Evolutionary conservation across 305 asterid species (phyloP).

Genomic region (Rubia occidens): DNA sequence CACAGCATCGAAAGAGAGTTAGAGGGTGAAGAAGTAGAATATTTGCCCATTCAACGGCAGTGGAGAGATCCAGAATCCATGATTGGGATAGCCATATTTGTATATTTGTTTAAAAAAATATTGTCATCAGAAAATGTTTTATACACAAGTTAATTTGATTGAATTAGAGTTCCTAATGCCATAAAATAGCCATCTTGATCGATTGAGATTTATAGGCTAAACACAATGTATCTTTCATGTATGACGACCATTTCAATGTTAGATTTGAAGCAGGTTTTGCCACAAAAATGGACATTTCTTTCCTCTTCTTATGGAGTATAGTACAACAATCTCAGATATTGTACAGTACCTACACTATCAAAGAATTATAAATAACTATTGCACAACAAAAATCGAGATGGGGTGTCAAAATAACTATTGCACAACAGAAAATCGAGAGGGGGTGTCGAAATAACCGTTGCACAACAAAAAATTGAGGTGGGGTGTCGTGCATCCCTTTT

Average conservation of each 20-base stretch:
- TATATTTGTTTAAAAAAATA: background rate
- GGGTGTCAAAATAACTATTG: too few relatives aligned
- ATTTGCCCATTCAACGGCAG: too few relatives aligned
- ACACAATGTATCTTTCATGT: background rate
- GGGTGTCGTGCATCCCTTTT: background rate
- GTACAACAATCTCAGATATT: background rate
- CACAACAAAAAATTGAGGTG: background rate
- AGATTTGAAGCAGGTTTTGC: background rate
- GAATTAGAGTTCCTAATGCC: background rate
- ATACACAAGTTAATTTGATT: background rate
- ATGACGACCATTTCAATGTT: background rate
- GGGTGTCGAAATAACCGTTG: background rate
- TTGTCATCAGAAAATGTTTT: background rate
- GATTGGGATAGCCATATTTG: background rate
- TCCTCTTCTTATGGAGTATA: background rate
- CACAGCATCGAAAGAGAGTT: background rate
- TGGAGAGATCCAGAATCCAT: background rate
- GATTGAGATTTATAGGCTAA: background rate
- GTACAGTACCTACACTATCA: conserved; percentile 6
- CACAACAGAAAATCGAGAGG: too few relatives aligned
- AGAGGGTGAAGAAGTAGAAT: background rate
- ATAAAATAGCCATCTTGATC: background rate
- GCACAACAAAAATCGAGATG: background rate
- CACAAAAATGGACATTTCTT: background rate
- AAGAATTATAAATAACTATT: conserved; percentile 3